Base-by-base conservation (phyloP, 495 filamentous ascomycete genomes). In the Melanomma pulvis-pyrius region DNA sequence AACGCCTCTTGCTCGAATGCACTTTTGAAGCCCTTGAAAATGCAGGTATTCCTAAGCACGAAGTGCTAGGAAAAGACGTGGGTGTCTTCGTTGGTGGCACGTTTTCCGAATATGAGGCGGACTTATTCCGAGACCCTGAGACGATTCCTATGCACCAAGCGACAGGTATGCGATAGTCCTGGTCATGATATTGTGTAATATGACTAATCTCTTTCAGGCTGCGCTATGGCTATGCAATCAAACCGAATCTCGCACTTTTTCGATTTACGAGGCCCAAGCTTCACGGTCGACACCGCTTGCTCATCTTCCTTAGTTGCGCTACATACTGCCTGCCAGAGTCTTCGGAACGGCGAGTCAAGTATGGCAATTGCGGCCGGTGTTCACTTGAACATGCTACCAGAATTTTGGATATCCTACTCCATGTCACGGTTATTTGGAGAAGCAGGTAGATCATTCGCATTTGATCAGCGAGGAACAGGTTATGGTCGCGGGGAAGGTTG, bases 31-130 rank as follows among this genome's bases (percentile, higher is more conserved):
- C 51, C 11, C 26, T 71, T 26, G 68, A 71, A 11, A 59, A 51
- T 28, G 68, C 57, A 24, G 68, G 68, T n/a, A 19, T 58, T 0
- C 36, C n/a, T 19, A 52, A 61, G 8, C 53, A 70, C 13, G 12
- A 19, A 0, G n/a, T 25, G 0, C 28, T 47, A 0, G 63, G 63
- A 3, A 62, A 36, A 13, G 32, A 62, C 22, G 58, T 50, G 3
- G 58, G 49, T 25, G 55, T 58, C 47, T 71, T 51, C 56, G 44
- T 71, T 2, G 68, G 68, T 2, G 32, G 11, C 32, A 32, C 48
- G 15, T 44, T 22, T 25, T 25, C 41, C 17, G 68, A 70, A 28
- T 70, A 63, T 36, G 44, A 64, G 11, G 17, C 41, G n/a, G 52
- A 66, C 17, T 21, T 56, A 7, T 54, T 51, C 49, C 28, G 55